phyloP scores from a whole-genome alignment of 306 rosid species.

The Medicago truncatula region MtrunA17r5.0-ANR NC_053049.1:40407501-40408000 shows the following conservation, averaged over 20 bases:
- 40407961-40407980: not conserved
- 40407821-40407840: not conserved
- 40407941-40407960: not conserved
- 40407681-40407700: not conserved
- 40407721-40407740: not conserved
- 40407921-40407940: constrained; percentile 50
- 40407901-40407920: constrained; percentile 18
- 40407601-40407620: no score
- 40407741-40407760: not conserved
- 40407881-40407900: constrained; percentile 1
- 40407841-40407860: not conserved
- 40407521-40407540: no score
- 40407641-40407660: no score
- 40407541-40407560: no score
- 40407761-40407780: not conserved
- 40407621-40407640: no score
- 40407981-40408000: not conserved
- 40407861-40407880: constrained; percentile 31
- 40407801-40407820: not conserved
- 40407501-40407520: no score
- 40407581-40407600: no score
- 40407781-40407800: no score
- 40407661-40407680: not conserved
- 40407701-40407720: not conserved
- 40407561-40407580: no score